Conservation (phyloP, 129 eudicot species). For the Rutidosis leptorrhynchoides region DNA sequence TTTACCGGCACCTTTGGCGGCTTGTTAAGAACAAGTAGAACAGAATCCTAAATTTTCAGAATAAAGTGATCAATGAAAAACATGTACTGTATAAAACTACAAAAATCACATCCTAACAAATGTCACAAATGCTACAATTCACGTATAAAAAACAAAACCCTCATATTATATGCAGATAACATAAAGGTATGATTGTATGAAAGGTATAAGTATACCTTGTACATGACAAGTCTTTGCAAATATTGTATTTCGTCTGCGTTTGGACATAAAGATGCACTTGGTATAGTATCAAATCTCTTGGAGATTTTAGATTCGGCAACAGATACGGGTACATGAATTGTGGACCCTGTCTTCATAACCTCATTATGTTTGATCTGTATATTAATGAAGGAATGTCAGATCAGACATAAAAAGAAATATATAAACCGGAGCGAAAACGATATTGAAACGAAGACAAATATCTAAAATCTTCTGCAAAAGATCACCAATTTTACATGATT, state of each 20-base stretch:
- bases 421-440: not conserved
- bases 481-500: conserved; percentile 9
- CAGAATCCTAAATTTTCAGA: conserved; percentile 68
- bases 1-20: conserved; percentile 90
- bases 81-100: conserved; percentile 12
- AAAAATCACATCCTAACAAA: not conserved
- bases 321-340: conserved; percentile 61
- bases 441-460: not conserved
- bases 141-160: not conserved
- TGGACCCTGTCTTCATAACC: conserved; percentile 67
- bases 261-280: conserved; percentile 75
- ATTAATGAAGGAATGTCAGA: conserved; percentile 26
- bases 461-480: not conserved
- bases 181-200: not conserved
- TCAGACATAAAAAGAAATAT: conserved; percentile 14
- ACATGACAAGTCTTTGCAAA: conserved; percentile 81
- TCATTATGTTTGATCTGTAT: conserved; percentile 73
- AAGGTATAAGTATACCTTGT: conserved; percentile 52
- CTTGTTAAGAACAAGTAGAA: conserved; percentile 75
- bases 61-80: conserved; percentile 18
- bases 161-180: conserved; percentile 8
- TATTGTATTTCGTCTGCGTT: conserved; percentile 88
- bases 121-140: not conserved
- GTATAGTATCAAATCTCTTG: conserved; percentile 75
- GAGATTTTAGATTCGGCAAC: conserved; percentile 81